Conservation (phyloP, 306 rosid genomes). For the Inga oerstediana region DNA sequence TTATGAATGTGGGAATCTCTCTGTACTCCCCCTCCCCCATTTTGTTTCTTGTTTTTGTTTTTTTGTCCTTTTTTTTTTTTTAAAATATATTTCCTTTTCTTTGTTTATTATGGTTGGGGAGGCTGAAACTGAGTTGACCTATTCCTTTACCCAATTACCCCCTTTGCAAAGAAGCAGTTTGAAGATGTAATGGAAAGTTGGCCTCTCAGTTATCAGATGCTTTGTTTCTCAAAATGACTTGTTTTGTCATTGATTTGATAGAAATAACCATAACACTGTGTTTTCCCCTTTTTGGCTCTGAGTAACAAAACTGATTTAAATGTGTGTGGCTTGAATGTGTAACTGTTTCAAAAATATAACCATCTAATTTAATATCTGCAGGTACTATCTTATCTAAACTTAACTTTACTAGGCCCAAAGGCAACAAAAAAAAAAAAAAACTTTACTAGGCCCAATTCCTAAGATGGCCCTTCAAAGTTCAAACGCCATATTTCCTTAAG, state of each 20-base stretch:
- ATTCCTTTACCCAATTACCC: not conserved
- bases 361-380: too few relatives aligned
- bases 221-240: not conserved
- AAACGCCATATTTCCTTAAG: too few relatives aligned
- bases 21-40: not conserved
- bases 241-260: not conserved
- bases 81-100: not conserved
- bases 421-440: too few relatives aligned
- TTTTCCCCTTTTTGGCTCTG: not conserved
- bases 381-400: not conserved
- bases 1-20: not conserved
- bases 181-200: not conserved
- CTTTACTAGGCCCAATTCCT: not conserved
- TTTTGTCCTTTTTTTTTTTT: not conserved
- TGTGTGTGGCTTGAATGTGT: not conserved
- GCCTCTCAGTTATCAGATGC: constrained; percentile 13
- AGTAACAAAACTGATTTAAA: not conserved
- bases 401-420: not conserved
- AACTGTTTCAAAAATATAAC: not conserved
- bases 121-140: not conserved
- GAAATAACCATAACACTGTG: not conserved
- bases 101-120: not conserved
- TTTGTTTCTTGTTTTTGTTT: not conserved
- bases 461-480: not conserved
- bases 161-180: not conserved